Conservation (phyloP, 2,329 filamentous ascomycete genomes). For the Penicillium polonicum region DNA sequence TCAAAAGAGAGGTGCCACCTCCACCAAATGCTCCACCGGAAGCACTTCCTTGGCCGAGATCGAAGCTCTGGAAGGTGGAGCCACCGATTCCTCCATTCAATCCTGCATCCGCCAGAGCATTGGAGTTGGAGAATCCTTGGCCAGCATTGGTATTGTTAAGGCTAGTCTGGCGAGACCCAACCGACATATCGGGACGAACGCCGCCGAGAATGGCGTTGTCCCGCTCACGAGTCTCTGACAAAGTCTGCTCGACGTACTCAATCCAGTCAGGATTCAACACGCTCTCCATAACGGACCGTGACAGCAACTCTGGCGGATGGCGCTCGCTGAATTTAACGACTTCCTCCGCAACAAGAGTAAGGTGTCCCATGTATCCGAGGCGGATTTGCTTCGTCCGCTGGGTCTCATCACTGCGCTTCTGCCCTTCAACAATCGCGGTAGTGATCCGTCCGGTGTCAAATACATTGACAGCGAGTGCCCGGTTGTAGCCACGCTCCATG, state of each 20-base stretch:
- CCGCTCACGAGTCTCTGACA: slow-evolving; percentile 89
- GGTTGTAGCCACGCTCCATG: slow-evolving; percentile 94
- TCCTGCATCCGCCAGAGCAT: slow-evolving; percentile 75
- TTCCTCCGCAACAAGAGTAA: slow-evolving; percentile 95
- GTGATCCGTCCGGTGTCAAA: slow-evolving; percentile 91
- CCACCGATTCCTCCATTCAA: slow-evolving; percentile 64
- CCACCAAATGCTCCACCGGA: slow-evolving; percentile 71
- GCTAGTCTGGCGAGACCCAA: slow-evolving; percentile 72
- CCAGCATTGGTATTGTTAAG: slow-evolving; percentile 59
- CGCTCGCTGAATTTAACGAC: slow-evolving; percentile 98
- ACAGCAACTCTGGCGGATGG: slow-evolving; percentile 83
- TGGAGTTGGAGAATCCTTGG: slow-evolving; percentile 61
- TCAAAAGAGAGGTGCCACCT: slow-evolving; percentile 66
- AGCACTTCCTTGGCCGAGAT: slow-evolving; percentile 64
- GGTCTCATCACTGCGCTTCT: slow-evolving; percentile 80
- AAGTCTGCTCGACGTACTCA: slow-evolving; percentile 86
- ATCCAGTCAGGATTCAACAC: slow-evolving; percentile 91
- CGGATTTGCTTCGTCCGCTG: slow-evolving; percentile 82
- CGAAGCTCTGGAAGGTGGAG: slow-evolving; percentile 59
- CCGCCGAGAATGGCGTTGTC: slow-evolving; percentile 98
- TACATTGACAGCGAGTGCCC: slow-evolving; percentile 82
- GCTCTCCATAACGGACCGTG: slow-evolving; percentile 78
- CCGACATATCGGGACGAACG: slow-evolving; percentile 84
- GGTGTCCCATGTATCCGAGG: slow-evolving; percentile 96
- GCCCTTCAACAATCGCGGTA: slow-evolving; percentile 86